Evolutionary conservation across 805 yeast genomes (phyloP), one percentile per base, ranked within the genome.

Genomic region (Candida khao-thaluensis): DNA sequence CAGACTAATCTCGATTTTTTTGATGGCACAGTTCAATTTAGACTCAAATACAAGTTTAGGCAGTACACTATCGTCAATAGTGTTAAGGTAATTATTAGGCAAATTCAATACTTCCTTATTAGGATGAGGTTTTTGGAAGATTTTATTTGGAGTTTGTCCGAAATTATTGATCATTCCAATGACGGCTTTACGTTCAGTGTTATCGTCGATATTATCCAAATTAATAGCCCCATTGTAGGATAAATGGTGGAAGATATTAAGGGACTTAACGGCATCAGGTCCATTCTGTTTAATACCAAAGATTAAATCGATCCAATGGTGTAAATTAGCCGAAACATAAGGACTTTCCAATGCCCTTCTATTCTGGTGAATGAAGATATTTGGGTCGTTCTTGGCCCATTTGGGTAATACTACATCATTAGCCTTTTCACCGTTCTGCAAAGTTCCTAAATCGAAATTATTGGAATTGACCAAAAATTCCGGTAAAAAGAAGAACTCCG

Each of bases 101-200:
- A 58, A 40, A 16, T 64, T 59, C n/a, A 64, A 47, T 0, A 61
- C 59, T 2, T 66, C 76, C 39, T 72, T 67, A 17, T 53, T 46
- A 1, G 84, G 82, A 57, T 88, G 96, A 0, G 89, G 82, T 37
- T 72, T 74, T 12, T 63, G 66, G 50, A 89, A 86, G 8, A 89
- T 63, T 49, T 83, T 85, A 35, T 74, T 54, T 1, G 96, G 96
- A 0, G 95, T 88, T 55, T 88, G 96, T 0, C 96, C 96, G 69
- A 88, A 88, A 59, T 88, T 88, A 55, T 89, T 93, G 37, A 88
- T 88, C 50, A 85, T 84, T 1, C 95, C 90, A 16, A 87, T 83
- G 2, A 84, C 72, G 1, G 95, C 91, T 26, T 79, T 69, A 47
- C 81, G 72, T 58, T 88, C 95, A 44, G 74, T 71, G 25, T 80